A percentile compares a stretch with the other conserved stretches of the same genome.
phyloP scores from a whole-genome alignment of 176 grass and related monocot genomes.

The Musa acuminata region DNA sequence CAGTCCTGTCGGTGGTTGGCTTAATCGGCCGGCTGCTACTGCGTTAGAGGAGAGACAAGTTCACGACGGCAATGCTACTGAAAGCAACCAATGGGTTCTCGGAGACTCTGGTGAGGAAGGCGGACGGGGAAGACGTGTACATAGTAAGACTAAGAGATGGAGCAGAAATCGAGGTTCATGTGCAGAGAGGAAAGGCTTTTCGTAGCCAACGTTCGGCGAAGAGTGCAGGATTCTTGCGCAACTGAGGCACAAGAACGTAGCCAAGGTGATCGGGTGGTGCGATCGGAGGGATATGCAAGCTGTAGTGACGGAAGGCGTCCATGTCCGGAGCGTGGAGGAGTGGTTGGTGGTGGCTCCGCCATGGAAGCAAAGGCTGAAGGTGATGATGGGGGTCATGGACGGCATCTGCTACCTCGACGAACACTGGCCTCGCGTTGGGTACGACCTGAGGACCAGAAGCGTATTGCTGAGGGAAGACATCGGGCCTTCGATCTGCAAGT shows the following conservation, averaged over 20 bases:
- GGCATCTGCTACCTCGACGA: conserved; percentile 2
- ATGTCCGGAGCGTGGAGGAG: too few species aligned
- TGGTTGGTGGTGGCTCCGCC: too few species aligned
- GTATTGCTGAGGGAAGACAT: neutral
- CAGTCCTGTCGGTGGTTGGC: neutral
- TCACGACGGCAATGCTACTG: neutral
- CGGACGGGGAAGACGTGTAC: neutral
- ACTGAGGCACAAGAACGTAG: conserved; percentile 17
- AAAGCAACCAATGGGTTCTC: conserved; percentile 3
- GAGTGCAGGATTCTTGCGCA: conserved; percentile 8
- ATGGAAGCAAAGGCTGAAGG: too few species aligned
- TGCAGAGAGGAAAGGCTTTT: neutral
- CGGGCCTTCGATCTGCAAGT: conserved; percentile 3
- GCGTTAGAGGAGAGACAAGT: neutral
- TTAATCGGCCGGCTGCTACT: neutral
- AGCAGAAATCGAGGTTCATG: neutral
- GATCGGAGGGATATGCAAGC: neutral
- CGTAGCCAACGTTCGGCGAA: neutral
- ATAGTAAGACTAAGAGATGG: neutral
- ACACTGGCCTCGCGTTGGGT: neutral
- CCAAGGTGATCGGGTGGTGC: conserved; percentile 15
- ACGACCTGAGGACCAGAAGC: conserved; percentile 5
- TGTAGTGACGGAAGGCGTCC: too few species aligned
- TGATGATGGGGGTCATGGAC: conserved; percentile 2
- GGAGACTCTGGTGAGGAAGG: neutral